These are phyloP conservation scores for Backusella westeae DNA, from an alignment of 192 early-diverging fungal genomes.

Conservation along the genomic window DNA sequence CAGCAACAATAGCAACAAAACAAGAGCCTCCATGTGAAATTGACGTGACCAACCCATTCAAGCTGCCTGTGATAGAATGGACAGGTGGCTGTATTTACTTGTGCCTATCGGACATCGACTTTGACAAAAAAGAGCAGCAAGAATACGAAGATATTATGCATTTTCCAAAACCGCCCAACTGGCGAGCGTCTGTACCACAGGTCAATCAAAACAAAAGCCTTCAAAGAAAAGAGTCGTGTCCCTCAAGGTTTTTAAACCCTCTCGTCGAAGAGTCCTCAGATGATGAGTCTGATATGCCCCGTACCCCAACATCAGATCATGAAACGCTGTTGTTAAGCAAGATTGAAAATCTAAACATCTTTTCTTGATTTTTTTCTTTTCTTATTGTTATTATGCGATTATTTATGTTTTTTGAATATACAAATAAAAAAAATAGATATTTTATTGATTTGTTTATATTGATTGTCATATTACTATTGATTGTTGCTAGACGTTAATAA, in stretches of 20 bases:
- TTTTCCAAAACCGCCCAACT: conserved; percentile 3
- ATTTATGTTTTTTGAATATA: not conserved
- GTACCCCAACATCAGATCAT: not conserved
- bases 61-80: not conserved
- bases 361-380: not conserved
- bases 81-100: not conserved
- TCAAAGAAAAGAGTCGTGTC: not conserved
- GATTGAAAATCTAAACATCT: not conserved
- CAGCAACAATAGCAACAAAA: not conserved
- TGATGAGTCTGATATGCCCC: not conserved
- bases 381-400: not conserved
- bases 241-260: not conserved
- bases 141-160: conserved; percentile 8
- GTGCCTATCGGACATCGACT: not conserved
- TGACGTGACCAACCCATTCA: not conserved
- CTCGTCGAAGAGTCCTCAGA: not conserved
- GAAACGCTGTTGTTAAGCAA: not conserved
- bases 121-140: not conserved
- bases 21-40: not conserved
- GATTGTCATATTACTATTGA: not conserved
- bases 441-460: not conserved
- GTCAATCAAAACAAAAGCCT: not conserved
- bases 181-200: not conserved
- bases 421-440: not conserved
- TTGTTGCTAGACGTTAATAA: not conserved